phyloP scores from a whole-genome alignment of 2,329 filamentous ascomycete genomes.

The Huntiella moniliformis region DNA sequence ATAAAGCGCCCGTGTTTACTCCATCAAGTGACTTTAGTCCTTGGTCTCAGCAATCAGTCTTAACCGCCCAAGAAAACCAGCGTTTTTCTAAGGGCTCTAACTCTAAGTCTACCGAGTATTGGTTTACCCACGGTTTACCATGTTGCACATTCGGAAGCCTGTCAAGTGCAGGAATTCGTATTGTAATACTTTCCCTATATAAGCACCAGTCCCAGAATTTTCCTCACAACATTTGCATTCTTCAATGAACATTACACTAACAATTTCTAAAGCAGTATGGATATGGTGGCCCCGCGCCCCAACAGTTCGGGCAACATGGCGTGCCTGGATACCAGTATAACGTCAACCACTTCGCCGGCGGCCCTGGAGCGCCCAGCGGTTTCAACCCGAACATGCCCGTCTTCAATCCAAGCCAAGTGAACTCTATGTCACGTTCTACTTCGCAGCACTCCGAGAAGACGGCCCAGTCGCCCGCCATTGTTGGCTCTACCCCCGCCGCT shows the following conservation, averaged over 20 bases:
- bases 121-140: too few species aligned
- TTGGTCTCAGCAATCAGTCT: too few species aligned
- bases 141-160: not conserved
- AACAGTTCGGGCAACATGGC: conserved; percentile 15
- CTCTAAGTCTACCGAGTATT: too few species aligned
- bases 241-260: too few species aligned
- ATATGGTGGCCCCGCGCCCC: conserved; percentile 5
- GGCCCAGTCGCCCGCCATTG: conserved; percentile 39
- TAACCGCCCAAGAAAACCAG: too few species aligned
- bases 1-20: too few species aligned
- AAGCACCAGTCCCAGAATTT: not conserved
- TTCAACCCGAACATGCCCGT: conserved; percentile 17
- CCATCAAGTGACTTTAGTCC: too few species aligned
- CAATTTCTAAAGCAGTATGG: conserved; percentile 1
- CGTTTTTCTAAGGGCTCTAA: too few species aligned
- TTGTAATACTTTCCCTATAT: not conserved
- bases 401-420: conserved; percentile 21
- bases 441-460: conserved; percentile 39
- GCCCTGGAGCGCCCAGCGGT: conserved; percentile 24
- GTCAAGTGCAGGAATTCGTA: not conserved
- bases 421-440: conserved; percentile 64
- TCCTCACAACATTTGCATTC: too few species aligned
- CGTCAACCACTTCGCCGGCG: conserved; percentile 26
- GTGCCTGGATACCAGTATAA: conserved; percentile 24
- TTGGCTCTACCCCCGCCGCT: conserved; percentile 30